phyloP scores from a whole-genome alignment of 2,329 filamentous ascomycete genomes.

The Apiospora phragmitis region DNA sequence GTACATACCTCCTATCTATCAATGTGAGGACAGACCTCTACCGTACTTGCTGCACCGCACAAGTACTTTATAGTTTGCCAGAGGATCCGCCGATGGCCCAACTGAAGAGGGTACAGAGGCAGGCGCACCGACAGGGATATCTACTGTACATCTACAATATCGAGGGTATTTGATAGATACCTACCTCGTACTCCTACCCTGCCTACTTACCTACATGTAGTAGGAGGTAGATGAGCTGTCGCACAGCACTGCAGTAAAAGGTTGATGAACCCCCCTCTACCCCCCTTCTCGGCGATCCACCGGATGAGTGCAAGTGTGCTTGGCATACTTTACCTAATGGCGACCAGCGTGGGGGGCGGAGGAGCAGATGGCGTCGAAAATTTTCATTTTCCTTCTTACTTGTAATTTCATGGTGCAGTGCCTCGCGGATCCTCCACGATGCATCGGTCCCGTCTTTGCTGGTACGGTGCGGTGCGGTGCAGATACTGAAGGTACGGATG shows the following conservation, averaged over 20 bases:
- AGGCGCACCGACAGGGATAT: background rate
- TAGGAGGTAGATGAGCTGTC: background rate
- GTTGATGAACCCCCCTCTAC: background rate
- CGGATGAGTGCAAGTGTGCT: background rate
- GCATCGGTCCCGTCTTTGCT: background rate
- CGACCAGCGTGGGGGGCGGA: background rate
- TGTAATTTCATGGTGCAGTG: background rate
- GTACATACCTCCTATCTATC: too few relatives aligned
- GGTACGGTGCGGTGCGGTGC: background rate
- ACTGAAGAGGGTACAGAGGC: background rate
- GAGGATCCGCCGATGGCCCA: background rate
- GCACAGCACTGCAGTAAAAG: background rate
- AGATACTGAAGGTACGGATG: too few relatives aligned
- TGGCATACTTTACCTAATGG: conserved; percentile 8
- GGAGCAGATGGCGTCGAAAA: background rate
- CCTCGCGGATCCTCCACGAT: background rate
- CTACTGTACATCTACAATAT: too few relatives aligned
- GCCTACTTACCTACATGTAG: background rate
- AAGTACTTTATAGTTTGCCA: background rate
- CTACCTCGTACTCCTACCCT: too few relatives aligned
- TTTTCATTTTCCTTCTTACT: background rate
- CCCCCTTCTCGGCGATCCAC: background rate
- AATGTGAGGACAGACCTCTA: background rate
- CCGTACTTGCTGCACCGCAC: background rate
- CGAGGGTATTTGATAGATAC: background rate